phyloP scores from a whole-genome alignment of 2,329 filamentous ascomycete species.

The Diaporthe nobilis region DNA sequence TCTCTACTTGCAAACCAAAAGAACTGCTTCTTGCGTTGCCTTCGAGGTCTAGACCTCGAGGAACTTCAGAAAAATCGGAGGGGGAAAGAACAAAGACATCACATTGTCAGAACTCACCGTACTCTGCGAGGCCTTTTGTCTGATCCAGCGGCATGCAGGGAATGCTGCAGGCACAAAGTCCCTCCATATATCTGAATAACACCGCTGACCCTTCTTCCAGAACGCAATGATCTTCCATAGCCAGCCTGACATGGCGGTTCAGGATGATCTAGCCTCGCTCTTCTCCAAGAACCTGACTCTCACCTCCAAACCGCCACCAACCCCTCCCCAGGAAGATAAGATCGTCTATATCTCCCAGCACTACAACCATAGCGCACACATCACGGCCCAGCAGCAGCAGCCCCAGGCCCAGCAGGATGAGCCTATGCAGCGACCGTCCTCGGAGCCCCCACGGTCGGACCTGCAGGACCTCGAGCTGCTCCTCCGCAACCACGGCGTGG shows the following conservation, averaged over 20 bases:
- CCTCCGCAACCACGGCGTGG: slow-evolving; percentile 76
- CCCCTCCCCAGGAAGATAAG: slow-evolving; percentile 49
- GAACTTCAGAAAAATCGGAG: not conserved
- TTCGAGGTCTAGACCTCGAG: not conserved
- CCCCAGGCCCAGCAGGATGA: slow-evolving; percentile 51
- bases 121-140: slow-evolving; percentile 41
- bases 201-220: slow-evolving; percentile 18
- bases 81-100: slow-evolving; percentile 4
- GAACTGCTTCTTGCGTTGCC: slow-evolving; percentile 36
- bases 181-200: slow-evolving; percentile 4
- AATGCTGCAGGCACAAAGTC: slow-evolving; percentile 28
- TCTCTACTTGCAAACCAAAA: slow-evolving; percentile 28
- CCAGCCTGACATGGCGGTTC: slow-evolving; percentile 71
- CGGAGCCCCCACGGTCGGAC: slow-evolving; percentile 64
- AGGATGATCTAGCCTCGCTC: slow-evolving; percentile 86
- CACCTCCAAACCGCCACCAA: slow-evolving; percentile 57
- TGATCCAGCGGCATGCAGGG: slow-evolving; percentile 44
- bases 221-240: slow-evolving; percentile 56
- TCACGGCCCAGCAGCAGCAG: slow-evolving; percentile 55
- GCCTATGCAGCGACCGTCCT: slow-evolving; percentile 58
- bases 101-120: slow-evolving; percentile 41
- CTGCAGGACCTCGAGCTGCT: slow-evolving; percentile 69
- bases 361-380: slow-evolving; percentile 85
- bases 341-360: slow-evolving; percentile 86
- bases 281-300: slow-evolving; percentile 84